Base-by-base conservation (phyloP, 441 rosid genomes). In the Arabidopsis hybrid region DNA sequence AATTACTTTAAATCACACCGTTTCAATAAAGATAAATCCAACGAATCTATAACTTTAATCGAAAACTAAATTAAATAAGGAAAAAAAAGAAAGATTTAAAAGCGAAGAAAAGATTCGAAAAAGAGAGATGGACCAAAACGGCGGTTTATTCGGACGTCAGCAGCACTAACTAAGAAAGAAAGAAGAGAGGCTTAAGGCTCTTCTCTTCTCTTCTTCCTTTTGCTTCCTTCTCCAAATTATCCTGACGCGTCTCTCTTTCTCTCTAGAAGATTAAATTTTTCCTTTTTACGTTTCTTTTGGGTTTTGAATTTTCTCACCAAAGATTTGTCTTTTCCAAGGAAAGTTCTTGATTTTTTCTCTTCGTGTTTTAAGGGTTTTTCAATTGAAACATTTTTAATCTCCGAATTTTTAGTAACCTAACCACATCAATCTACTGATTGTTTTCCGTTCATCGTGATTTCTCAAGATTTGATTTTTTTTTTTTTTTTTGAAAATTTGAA, bases 111-210 rank as follows among this genome's bases (percentile, higher is more conserved):
- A 70, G 71, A 69, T 63, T 69, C 79, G 79, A 70, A 69, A 67
- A 21, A 61, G 4, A 66, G 40, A 71, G 36, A 49, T 14, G 65
- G 64, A 72, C 59, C 81, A 72, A 59, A 66, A 78, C 77, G 81
- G 81, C 77, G 65, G 81, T 72, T 78, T 72, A 59, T 60, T 66
- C 65, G 16, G 77, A 72, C 81, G 73, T 78, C 73, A 78, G 39
- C 81, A 72, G 46, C 81, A 71, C 76, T 77, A 77, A 77, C 58
- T 21, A 18, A 50, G 66, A 57, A 76, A n/a, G 46, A 3, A 45
- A 8, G 69, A n/a, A 46, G 45, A n/a, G 49, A 12, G 14, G 1
- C 5, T 58, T 71, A 45, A 45, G 8, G 45, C 31, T 66, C 75
- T 66, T 59, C 67, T 53, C 73, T 34, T 56, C 72, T 59, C 51